A percentile compares a stretch with the other conserved stretches of the same genome.
Evolutionary conservation across 495 filamentous ascomycete genomes (phyloP).

Genomic region (Podospora didyma): DNA sequence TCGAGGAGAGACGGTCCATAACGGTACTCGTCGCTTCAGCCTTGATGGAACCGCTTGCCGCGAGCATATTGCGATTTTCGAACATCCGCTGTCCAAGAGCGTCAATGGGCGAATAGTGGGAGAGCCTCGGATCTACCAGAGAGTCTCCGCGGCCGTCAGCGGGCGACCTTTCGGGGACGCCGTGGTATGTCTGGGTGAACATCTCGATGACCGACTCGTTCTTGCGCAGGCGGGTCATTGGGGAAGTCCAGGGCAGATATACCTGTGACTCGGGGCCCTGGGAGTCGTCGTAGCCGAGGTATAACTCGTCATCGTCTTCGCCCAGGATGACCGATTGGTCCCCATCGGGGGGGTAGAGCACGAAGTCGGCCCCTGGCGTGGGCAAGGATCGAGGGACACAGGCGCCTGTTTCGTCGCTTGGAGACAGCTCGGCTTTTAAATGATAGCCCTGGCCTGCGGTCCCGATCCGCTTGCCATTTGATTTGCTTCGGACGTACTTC

Average conservation of each 20-base stretch:
- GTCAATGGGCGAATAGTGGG: conserved; percentile 3
- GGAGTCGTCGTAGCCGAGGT: conserved; percentile 6
- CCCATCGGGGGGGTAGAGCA: conserved; percentile 19
- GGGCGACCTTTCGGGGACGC: conserved; percentile 3
- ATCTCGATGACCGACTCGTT: conserved; percentile 23
- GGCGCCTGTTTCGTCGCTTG: neutral
- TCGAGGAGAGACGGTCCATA: neutral
- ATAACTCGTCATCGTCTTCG: conserved; percentile 19
- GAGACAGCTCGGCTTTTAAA: conserved; percentile 1
- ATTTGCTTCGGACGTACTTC: conserved; percentile 83
- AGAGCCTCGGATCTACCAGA: conserved; percentile 17
- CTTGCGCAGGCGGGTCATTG: conserved; percentile 24
- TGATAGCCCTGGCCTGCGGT: neutral
- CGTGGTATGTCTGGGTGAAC: conserved; percentile 27
- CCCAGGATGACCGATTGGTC: conserved; percentile 16
- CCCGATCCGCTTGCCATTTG: conserved; percentile 51
- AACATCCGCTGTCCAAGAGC: neutral
- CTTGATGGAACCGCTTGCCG: conserved; percentile 3
- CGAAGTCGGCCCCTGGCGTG: conserved; percentile 16
- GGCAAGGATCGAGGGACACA: conserved; percentile 6
- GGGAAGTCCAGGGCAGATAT: conserved; percentile 32
- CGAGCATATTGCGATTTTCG: neutral
- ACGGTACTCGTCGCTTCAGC: conserved; percentile 3
- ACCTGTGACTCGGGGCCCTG: conserved; percentile 11
- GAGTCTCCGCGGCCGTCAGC: neutral